Conservation (phyloP, 441 rosid species). For the Corymbia calophylla region DNA sequence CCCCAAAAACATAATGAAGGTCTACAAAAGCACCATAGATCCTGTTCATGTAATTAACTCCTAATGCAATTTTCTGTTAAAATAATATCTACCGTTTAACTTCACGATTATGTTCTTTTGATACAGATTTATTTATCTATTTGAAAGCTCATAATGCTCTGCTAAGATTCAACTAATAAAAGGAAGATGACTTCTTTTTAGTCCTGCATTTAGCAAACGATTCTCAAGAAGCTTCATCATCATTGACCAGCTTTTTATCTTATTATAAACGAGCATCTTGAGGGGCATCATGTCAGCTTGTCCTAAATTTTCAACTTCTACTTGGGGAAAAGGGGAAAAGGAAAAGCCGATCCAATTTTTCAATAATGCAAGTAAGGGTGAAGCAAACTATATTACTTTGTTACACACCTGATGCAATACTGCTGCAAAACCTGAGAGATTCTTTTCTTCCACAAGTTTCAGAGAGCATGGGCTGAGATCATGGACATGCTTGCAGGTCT, state of each 20-base stretch:
- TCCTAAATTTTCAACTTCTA: not conserved
- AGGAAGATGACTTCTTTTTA: not conserved
- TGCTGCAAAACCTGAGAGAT: not conserved
- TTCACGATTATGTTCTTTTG: not conserved
- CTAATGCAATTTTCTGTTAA: not conserved
- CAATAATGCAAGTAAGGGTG: not conserved
- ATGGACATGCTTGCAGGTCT: not conserved
- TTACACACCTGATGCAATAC: slow-evolving; percentile 14
- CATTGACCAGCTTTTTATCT: not conserved
- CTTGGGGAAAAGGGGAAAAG: not conserved
- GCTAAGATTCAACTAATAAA: not conserved
- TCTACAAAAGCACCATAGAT: not conserved
- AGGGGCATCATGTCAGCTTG: not conserved
- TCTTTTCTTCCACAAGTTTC: not conserved
- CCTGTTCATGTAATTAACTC: not conserved
- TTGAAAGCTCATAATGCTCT: not conserved
- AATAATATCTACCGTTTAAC: not conserved
- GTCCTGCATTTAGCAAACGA: not conserved
- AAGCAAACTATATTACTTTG: not conserved
- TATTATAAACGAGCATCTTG: not conserved
- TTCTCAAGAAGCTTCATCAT: not conserved
- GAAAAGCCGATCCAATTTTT: not conserved
- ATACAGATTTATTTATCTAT: not conserved
- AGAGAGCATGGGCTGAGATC: not conserved
- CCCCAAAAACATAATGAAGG: not conserved